These are phyloP conservation scores for Nigrospora sphaerica DNA, from an alignment of 2,329 filamentous ascomycete species.

Conservation along the genomic window DNA sequence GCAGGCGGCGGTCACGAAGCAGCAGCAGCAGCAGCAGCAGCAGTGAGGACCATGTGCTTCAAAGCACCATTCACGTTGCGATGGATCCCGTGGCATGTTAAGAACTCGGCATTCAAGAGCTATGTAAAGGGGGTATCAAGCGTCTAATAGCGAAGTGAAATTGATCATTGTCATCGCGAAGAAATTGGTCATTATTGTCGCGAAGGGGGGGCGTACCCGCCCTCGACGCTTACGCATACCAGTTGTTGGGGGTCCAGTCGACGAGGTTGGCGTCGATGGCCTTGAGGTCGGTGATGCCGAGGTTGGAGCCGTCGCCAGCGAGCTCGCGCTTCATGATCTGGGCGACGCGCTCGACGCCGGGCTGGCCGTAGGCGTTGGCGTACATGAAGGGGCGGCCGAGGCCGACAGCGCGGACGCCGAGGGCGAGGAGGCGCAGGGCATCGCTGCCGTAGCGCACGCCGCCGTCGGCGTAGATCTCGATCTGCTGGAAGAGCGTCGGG, in stretches of 20 bases:
- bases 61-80: too few relatives aligned
- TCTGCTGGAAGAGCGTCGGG: constrained; percentile 20
- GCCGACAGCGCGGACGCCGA: constrained; percentile 26
- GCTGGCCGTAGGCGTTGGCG: constrained; percentile 36
- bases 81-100: too few relatives aligned
- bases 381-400: constrained; percentile 39
- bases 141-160: too few relatives aligned
- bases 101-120: too few relatives aligned
- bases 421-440: constrained; percentile 23
- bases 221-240: constrained; percentile 3
- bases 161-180: too few relatives aligned
- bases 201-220: too few relatives aligned
- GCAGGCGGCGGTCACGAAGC: too few relatives aligned
- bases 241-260: constrained; percentile 5
- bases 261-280: constrained; percentile 13
- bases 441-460: constrained; percentile 26
- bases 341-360: constrained; percentile 33
- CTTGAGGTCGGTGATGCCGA: constrained; percentile 18
- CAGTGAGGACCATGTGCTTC: too few relatives aligned
- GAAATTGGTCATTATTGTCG: too few relatives aligned
- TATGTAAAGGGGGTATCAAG: too few relatives aligned
- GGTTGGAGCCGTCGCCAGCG: constrained; percentile 18
- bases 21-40: too few relatives aligned
- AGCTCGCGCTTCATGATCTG: constrained; percentile 37
- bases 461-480: constrained; percentile 24